Percentiles rank a stretch among this genome's conserved stretches.
phyloP scores from a whole-genome alignment of 2,329 filamentous ascomycete species.

The Septoria petroselini region DNA sequence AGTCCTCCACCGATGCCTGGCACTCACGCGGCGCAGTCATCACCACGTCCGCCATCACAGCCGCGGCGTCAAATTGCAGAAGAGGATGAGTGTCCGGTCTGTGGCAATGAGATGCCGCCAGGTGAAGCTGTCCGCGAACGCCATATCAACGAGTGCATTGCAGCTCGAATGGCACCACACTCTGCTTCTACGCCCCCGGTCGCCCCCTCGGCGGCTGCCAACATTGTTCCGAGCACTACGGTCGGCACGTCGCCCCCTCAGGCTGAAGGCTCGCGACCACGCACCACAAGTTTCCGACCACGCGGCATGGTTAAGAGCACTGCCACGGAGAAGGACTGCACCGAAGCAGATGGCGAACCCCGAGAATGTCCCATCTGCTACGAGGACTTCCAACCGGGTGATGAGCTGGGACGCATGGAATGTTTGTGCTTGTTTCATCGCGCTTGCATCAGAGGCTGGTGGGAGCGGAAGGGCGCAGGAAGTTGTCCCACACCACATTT shows the following conservation, averaged over 20 bases:
- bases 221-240: slow-evolving; percentile 9
- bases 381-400: slow-evolving; percentile 61
- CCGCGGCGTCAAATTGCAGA: slow-evolving; percentile 48
- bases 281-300: slow-evolving; percentile 37
- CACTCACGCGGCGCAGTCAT: not conserved
- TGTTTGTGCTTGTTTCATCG: slow-evolving; percentile 65
- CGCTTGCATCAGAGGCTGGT: slow-evolving; percentile 60
- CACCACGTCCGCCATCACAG: slow-evolving; percentile 1
- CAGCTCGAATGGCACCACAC: slow-evolving; percentile 25
- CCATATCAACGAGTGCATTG: slow-evolving; percentile 43
- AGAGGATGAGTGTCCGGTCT: slow-evolving; percentile 77
- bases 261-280: slow-evolving; percentile 23
- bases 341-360: slow-evolving; percentile 48
- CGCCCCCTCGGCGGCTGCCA: slow-evolving; percentile 13
- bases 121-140: slow-evolving; percentile 43
- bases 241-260: slow-evolving; percentile 18
- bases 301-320: slow-evolving; percentile 51
- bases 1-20: not conserved
- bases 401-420: slow-evolving; percentile 58
- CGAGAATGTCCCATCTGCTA: slow-evolving; percentile 64
- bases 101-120: slow-evolving; percentile 67
- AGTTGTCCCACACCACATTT: slow-evolving; percentile 54
- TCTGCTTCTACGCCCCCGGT: slow-evolving; percentile 17
- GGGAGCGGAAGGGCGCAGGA: slow-evolving; percentile 54
- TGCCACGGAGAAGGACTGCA: slow-evolving; percentile 63